A percentile compares a stretch with the other conserved stretches of the same genome.
Evolutionary conservation across 495 filamentous ascomycete genomes (phyloP).

Genomic region (Wilcoxina mikolae): DNA sequence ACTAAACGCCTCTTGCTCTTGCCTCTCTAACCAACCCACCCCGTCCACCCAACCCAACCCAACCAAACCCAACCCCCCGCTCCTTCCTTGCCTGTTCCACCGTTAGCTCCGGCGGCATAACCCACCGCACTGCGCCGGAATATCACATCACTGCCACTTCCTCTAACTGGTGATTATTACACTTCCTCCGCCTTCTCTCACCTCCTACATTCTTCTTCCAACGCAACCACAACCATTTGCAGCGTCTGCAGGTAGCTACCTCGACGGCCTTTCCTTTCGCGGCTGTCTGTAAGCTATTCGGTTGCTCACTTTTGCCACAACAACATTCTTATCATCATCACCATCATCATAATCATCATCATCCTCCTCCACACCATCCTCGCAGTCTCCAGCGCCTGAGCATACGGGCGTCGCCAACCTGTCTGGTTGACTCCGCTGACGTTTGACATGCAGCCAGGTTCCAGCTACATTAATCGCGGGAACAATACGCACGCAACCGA

Average conservation of each 20-base stretch:
- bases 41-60: background rate
- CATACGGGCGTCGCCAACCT: constrained; percentile 1
- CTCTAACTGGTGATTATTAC: background rate
- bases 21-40: background rate
- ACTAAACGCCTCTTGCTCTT: background rate
- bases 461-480: background rate
- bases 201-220: background rate
- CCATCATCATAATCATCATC: too few relatives aligned
- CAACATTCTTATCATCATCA: background rate
- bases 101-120: constrained; percentile 1
- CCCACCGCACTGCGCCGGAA: background rate
- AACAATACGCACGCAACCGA: background rate
- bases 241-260: background rate
- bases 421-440: constrained; percentile 2
- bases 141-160: background rate
- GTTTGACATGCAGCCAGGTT: constrained; percentile 3
- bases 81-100: background rate
- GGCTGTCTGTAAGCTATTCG: background rate
- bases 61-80: background rate
- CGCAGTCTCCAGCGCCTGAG: background rate
- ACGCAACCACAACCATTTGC: background rate
- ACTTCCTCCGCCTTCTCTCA: background rate
- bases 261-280: background rate
- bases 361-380: background rate
- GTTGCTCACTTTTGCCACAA: background rate